phyloP scores from a whole-genome alignment of 2,329 filamentous ascomycete genomes.

The Aspergillus sp. region DNA sequence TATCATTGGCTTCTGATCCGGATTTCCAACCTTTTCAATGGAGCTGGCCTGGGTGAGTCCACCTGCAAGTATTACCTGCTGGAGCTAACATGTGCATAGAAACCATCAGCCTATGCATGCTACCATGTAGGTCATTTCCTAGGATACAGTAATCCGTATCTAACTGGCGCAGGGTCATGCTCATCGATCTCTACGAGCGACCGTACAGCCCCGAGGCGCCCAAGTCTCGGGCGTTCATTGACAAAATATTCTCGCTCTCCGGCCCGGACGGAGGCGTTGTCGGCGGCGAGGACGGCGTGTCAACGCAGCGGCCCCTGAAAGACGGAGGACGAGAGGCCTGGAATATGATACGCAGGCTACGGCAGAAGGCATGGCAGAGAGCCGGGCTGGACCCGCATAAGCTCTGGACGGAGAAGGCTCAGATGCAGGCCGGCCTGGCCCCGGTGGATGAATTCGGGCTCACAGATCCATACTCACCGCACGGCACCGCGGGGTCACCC shows the following conservation, averaged over 20 bases:
- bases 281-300: slow-evolving; percentile 36
- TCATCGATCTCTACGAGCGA: slow-evolving; percentile 41
- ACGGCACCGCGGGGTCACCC: not conserved
- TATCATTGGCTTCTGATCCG: slow-evolving; percentile 37
- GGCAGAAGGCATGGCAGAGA: slow-evolving; percentile 40
- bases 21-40: slow-evolving; percentile 41
- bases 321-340: slow-evolving; percentile 42
- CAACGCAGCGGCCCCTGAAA: slow-evolving; percentile 34
- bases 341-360: slow-evolving; percentile 40
- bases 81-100: slow-evolving; percentile 14
- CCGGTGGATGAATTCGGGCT: slow-evolving; percentile 12
- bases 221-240: slow-evolving; percentile 37
- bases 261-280: slow-evolving; percentile 38
- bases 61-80: not conserved
- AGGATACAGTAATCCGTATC: not conserved
- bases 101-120: slow-evolving; percentile 38
- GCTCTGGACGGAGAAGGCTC: slow-evolving; percentile 39
- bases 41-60: slow-evolving; percentile 37
- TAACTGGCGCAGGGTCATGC: slow-evolving; percentile 25
- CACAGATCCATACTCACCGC: slow-evolving; percentile 6
- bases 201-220: slow-evolving; percentile 37
- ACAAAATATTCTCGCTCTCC: slow-evolving; percentile 38
- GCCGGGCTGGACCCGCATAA: slow-evolving; percentile 38
- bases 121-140: slow-evolving; percentile 23
- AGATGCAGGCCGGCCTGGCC: slow-evolving; percentile 29